phyloP scores from a whole-genome alignment of 2,329 filamentous ascomycete genomes.

The Aureobasidium zeae region DNA sequence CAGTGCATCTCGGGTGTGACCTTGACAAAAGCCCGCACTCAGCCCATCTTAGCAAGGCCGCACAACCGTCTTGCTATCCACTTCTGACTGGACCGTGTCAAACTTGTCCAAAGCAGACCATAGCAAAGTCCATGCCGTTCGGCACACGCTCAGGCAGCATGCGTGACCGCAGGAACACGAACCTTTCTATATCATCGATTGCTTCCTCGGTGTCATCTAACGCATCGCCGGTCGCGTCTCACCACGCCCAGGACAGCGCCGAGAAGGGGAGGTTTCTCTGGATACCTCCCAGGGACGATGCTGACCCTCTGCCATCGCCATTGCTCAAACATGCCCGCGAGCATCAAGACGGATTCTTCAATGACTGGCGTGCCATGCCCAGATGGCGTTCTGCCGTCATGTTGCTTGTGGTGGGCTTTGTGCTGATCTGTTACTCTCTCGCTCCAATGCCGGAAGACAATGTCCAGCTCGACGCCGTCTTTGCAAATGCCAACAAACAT shows the following conservation, averaged over 20 bases:
- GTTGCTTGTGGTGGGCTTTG: conserved; percentile 7
- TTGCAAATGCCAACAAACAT: conserved; percentile 22
- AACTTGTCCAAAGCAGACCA: not conserved
- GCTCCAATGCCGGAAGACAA: conserved; percentile 22
- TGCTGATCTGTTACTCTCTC: conserved; percentile 15
- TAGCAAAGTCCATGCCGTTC: conserved; percentile 6
- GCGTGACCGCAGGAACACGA: conserved; percentile 34
- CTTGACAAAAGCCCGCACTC: conserved; percentile 7
- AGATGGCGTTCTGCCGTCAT: conserved; percentile 16
- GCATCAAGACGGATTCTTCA: conserved; percentile 9
- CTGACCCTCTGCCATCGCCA: conserved; percentile 20
- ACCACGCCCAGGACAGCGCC: conserved; percentile 51
- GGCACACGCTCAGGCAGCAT: conserved; percentile 10
- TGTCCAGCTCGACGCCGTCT: conserved; percentile 27
- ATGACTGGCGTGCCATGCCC: not conserved
- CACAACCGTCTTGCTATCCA: conserved; percentile 6
- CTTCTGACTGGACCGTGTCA: not conserved
- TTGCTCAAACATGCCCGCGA: conserved; percentile 19
- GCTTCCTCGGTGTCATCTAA: conserved; percentile 54
- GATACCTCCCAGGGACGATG: conserved; percentile 10
- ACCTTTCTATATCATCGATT: conserved; percentile 46
- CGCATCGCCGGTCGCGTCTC: conserved; percentile 39
- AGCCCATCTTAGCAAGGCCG: conserved; percentile 1
- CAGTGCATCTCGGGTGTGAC: conserved; percentile 6
- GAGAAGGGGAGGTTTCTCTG: conserved; percentile 46